Evolutionary conservation across 306 rosid genomes (phyloP).

Genomic region (Cucurbita moschata): DNA sequence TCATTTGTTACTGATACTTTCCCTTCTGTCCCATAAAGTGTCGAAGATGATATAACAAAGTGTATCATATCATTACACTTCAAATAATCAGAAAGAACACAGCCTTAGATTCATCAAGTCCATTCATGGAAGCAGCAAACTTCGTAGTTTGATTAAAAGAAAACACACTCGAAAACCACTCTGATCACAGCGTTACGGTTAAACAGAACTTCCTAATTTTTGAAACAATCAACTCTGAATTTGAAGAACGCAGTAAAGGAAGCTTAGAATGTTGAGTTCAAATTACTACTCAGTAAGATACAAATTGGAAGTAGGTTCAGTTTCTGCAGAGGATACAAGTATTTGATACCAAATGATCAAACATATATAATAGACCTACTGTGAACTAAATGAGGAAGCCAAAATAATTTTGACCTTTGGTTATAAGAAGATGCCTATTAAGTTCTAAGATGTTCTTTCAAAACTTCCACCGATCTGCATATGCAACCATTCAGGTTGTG

Average conservation of each 20-base stretch:
- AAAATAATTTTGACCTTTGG: background rate
- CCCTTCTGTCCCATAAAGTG: background rate
- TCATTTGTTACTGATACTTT: background rate
- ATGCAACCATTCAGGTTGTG: slow-evolving; percentile 71
- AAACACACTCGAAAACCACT: background rate
- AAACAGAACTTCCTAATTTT: background rate
- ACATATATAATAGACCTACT: background rate
- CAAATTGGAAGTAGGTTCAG: slow-evolving; percentile 4
- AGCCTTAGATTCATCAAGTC: background rate
- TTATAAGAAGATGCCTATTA: background rate
- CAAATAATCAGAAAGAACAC: background rate
- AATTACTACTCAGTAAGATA: background rate
- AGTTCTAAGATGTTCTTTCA: slow-evolving; percentile 37
- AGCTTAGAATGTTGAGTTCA: background rate
- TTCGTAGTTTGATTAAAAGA: background rate
- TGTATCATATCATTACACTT: background rate
- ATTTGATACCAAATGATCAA: slow-evolving; percentile 2
- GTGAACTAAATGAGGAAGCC: background rate
- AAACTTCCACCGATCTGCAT: slow-evolving; percentile 77
- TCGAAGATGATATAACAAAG: background rate
- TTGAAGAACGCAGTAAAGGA: background rate
- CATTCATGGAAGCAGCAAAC: background rate
- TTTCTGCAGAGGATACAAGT: slow-evolving; percentile 5
- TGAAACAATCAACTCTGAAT: background rate
- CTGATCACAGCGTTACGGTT: background rate